Conservation (phyloP, 768 basidiomycete genomes). For the Butyriboletus loyo region DNA sequence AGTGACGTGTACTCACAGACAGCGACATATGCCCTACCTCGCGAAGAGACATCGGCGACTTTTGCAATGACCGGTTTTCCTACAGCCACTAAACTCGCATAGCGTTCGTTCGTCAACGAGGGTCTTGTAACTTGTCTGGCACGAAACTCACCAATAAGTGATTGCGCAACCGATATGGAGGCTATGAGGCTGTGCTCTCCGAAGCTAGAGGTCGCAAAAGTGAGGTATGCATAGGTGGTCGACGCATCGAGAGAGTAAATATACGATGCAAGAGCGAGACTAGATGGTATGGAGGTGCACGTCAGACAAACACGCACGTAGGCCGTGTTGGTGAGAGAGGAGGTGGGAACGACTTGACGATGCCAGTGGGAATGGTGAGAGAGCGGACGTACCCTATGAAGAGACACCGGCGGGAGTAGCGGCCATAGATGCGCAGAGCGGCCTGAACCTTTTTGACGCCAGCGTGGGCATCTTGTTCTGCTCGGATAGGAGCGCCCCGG, state of each 20-base stretch:
- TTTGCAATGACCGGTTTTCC: slow-evolving; percentile 73
- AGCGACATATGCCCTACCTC: slow-evolving; percentile 58
- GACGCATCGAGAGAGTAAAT: slow-evolving; percentile 73
- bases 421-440: slow-evolving; percentile 49
- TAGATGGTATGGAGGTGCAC: slow-evolving; percentile 6
- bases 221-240: slow-evolving; percentile 65
- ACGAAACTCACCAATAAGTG: slow-evolving; percentile 47
- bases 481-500: neutral
- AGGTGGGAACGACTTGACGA: too few species aligned
- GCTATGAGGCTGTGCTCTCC: slow-evolving; percentile 52
- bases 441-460: slow-evolving; percentile 52
- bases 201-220: slow-evolving; percentile 53
- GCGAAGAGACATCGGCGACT: slow-evolving; percentile 66
- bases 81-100: slow-evolving; percentile 36
- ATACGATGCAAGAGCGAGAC: slow-evolving; percentile 67
- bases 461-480: slow-evolving; percentile 28
- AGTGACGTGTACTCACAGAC: slow-evolving; percentile 45
- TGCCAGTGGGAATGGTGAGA: too few species aligned
- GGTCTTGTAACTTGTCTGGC: neutral
- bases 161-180: slow-evolving; percentile 52
- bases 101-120: slow-evolving; percentile 11
- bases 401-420: slow-evolving; percentile 55
- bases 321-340: too few species aligned
- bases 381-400: slow-evolving; percentile 48
- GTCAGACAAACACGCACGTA: neutral